Conservation (phyloP, 345 rosid species). For the Anastatica hierochuntica region DNA sequence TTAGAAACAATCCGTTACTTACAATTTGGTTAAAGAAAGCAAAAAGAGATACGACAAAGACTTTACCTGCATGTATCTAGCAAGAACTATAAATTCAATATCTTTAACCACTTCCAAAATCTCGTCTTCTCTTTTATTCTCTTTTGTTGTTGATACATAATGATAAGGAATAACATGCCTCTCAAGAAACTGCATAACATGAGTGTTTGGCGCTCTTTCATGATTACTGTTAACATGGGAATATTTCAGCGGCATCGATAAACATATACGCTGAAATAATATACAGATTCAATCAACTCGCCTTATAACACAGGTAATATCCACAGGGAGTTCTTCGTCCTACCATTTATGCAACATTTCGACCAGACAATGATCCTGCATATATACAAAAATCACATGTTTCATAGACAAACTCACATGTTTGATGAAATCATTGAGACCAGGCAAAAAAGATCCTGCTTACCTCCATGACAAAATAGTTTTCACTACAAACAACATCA, state of each 20-base stretch:
- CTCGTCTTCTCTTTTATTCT: conserved; percentile 64
- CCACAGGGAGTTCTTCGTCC: conserved; percentile 80
- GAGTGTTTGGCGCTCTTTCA: conserved; percentile 75
- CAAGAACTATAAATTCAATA: conserved; percentile 88
- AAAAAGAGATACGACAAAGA: too few relatives aligned
- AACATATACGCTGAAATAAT: background rate
- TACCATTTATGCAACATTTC: conserved; percentile 87
- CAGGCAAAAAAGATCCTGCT: background rate
- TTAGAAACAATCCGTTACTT: too few relatives aligned
- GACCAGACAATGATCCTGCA: conserved; percentile 80
- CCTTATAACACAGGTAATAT: conserved; percentile 87
- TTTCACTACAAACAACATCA: conserved; percentile 45
- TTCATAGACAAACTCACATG: background rate
- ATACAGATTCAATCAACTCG: conserved; percentile 2
- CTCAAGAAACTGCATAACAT: conserved; percentile 72
- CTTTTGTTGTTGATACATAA: conserved; percentile 42
- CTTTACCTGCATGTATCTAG: conserved; percentile 95
- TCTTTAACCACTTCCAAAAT: conserved; percentile 69
- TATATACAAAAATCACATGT: conserved; percentile 3
- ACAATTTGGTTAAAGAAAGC: too few relatives aligned
- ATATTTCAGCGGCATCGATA: background rate
- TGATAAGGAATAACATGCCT: conserved; percentile 83
- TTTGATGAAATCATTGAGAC: too few relatives aligned
- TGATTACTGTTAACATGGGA: conserved; percentile 54
- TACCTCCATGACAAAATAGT: too few relatives aligned